Conservation (phyloP, 2,329 filamentous ascomycete species). For the Mycocentrospora acerina region DNA sequence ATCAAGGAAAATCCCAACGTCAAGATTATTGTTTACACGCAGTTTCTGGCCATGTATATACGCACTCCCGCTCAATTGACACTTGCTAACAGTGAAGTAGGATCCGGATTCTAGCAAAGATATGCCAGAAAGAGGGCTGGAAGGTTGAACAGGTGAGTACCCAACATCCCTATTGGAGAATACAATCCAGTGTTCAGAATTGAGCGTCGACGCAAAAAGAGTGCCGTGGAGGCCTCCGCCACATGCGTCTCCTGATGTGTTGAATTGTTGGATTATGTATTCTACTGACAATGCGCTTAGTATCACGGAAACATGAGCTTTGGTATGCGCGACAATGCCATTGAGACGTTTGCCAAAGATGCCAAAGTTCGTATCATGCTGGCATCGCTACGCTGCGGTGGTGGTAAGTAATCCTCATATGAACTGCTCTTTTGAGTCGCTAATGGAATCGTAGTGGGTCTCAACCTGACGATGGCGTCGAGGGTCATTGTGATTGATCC, state of each 20-base stretch:
- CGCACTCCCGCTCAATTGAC: rapidly evolving
- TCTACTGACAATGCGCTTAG: constrained; percentile 18
- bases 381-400: constrained; percentile 59
- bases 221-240: too few species aligned
- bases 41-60: constrained; percentile 55
- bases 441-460: constrained; percentile 38
- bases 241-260: too few species aligned
- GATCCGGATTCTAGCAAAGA: constrained; percentile 51
- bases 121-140: constrained; percentile 57
- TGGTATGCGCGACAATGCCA: constrained; percentile 47
- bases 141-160: constrained; percentile 40
- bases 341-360: constrained; percentile 50
- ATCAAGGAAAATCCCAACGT: constrained; percentile 45
- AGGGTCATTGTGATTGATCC: constrained; percentile 52
- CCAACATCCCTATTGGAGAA: too few species aligned
- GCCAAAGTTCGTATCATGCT: constrained; percentile 51
- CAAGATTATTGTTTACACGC: constrained; percentile 63
- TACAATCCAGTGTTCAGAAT: too few species aligned
- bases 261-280: too few species aligned
- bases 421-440: not conserved
- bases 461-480: constrained; percentile 61
- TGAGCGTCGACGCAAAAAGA: too few species aligned
- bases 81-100: constrained; percentile 15
- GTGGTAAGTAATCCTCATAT: constrained; percentile 32
- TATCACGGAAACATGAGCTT: constrained; percentile 55